Conservation (phyloP, 352 stramenopile species). For the Lagenidium giganteum region DNA sequence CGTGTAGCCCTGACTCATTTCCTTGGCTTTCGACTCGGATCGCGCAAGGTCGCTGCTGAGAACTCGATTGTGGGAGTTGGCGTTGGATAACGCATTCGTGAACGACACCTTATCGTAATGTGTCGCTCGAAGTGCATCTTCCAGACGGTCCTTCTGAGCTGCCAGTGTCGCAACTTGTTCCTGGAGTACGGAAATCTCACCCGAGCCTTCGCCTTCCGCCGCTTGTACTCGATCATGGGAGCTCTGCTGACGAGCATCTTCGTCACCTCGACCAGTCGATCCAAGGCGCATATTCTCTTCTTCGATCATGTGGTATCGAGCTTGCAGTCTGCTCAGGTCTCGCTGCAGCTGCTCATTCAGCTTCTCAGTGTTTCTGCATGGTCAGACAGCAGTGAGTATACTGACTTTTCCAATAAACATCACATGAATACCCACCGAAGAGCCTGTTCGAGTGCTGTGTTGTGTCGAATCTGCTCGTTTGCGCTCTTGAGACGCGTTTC, state of each 20-base stretch:
- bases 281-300: constrained; percentile 32
- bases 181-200: constrained; percentile 19
- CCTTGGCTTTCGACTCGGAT: constrained; percentile 49
- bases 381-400: no score
- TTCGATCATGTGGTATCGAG: constrained; percentile 43
- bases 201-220: neutral
- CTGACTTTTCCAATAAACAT: no score
- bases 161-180: constrained; percentile 51
- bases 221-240: constrained; percentile 1
- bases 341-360: constrained; percentile 41
- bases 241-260: neutral
- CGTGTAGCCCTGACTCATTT: constrained; percentile 23
- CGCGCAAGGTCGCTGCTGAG: constrained; percentile 52
- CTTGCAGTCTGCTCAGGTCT: constrained; percentile 41
- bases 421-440: constrained; percentile 47
- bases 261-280: neutral
- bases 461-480: constrained; percentile 40
- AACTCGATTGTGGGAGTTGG: constrained; percentile 72
- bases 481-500: constrained; percentile 63
- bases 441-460: constrained; percentile 40
- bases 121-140: constrained; percentile 63
- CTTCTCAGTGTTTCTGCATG: constrained; percentile 33
- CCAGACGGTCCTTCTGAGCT: constrained; percentile 54
- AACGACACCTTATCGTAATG: constrained; percentile 85
- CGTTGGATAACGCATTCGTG: constrained; percentile 71